Base-by-base conservation (phyloP, 257 asterid species). In the Fraxinus pennsylvanica region DNA sequence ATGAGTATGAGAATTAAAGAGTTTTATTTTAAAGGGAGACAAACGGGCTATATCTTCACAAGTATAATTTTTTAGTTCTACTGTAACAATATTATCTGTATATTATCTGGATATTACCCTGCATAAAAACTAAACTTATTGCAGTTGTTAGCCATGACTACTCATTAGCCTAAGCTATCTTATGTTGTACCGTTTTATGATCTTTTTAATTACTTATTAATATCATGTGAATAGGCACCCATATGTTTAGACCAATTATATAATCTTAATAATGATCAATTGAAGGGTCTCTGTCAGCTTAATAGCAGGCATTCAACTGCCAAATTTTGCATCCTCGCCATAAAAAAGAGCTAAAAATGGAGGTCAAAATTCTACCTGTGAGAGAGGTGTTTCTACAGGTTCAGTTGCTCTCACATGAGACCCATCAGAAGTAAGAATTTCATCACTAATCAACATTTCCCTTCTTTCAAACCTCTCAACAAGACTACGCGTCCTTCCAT, bases 391-490 rank as follows among this genome's bases (percentile, higher is more conserved):
- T 63, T 63, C 77, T 9, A 69, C 72, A 57, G 50, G 78, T 76
- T 79, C 81, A 22, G 83, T 29, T 70, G 66, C 54, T 69, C 77
- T 30, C 32, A 15, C 61, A 43, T 80, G 76, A 75, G 72, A 76
- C 15, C 6, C 29, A 57, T 76, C 81, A 38, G 83, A 80, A 15
- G 69, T 22, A 45, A 61, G 72, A 71, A 73, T 57, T 80, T 85
- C 89, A 79, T 52, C 75, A 19, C 59, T 72, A 25, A 14, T 73
- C 38, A 47, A 52, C 45, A 69, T 74, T 73, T 87, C 89, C 76
- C 80, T 81, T 36, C 73, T 83, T 72, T 87, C 91, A 77, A 87
- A 87, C 71, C 91, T 87, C 82, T 87, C 87, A 77, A 87, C 91
- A 75, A 87, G 71, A 81, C 86, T 85, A 50, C 91, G 89, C 0